These are phyloP conservation scores for Alnus glutinosa DNA, from an alignment of 306 rosid genomes.

Conservation along the genomic window DNA sequence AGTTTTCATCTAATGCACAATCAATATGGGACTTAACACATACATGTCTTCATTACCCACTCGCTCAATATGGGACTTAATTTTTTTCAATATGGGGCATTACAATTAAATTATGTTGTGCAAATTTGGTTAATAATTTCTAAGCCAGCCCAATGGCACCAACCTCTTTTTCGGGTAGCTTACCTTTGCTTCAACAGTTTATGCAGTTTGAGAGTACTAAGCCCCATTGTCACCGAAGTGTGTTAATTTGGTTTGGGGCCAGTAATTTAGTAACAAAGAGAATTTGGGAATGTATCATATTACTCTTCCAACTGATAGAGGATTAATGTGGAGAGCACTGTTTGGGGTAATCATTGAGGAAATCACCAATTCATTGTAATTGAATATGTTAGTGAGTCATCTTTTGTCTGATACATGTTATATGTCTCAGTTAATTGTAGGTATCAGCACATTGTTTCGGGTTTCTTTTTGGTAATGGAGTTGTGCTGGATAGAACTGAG, in stretches of 20 bases:
- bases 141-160: not conserved
- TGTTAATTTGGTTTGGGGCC: not conserved
- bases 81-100: too few relatives aligned
- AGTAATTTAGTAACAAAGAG: not conserved
- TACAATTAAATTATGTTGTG: not conserved
- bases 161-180: not conserved
- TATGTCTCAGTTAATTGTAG: not conserved
- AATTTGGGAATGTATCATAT: too few relatives aligned
- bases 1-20: too few relatives aligned
- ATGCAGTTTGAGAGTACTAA: not conserved
- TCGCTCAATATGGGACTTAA: too few relatives aligned
- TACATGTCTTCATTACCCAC: too few relatives aligned
- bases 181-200: not conserved
- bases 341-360: not conserved
- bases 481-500: not conserved
- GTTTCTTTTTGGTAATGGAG: not conserved
- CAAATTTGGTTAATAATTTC: not conserved
- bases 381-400: too few relatives aligned
- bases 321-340: not conserved
- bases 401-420: too few relatives aligned
- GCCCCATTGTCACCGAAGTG: not conserved
- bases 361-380: too few relatives aligned
- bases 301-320: not conserved
- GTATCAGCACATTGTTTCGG: not conserved
- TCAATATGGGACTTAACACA: too few relatives aligned